Percentiles rank a stretch among this genome's conserved stretches.
These are phyloP conservation scores for Acacia pycnantha DNA, from an alignment of 331 rosid genomes.

Conservation along the genomic window DNA sequence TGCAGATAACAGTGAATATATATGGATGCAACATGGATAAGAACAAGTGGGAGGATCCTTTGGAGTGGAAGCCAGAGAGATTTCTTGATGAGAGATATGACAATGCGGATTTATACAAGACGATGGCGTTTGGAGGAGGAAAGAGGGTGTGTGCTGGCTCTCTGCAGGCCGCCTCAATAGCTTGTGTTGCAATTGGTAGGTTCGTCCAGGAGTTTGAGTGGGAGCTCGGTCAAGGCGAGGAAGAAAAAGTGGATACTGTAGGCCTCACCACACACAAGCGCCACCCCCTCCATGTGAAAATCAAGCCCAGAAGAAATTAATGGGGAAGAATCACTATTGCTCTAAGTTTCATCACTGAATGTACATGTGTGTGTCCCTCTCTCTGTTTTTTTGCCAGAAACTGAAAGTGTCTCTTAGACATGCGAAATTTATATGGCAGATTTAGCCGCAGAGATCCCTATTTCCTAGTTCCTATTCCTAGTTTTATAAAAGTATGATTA, in stretches of 20 bases:
- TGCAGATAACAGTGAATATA: slow-evolving; percentile 82
- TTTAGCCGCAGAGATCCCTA: too few relatives aligned
- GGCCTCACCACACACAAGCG: slow-evolving; percentile 82
- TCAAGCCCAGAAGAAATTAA: slow-evolving; percentile 58
- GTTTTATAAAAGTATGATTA: too few relatives aligned
- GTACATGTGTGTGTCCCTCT: too few relatives aligned
- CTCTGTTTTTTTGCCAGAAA: too few relatives aligned
- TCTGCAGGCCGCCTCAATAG: slow-evolving; percentile 68
- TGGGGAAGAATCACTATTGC: neutral
- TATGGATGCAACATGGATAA: slow-evolving; percentile 87
- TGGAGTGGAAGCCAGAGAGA: slow-evolving; percentile 81
- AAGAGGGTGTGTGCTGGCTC: slow-evolving; percentile 83
- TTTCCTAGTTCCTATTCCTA: too few relatives aligned
- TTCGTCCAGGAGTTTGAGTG: slow-evolving; percentile 78
- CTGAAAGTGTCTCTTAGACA: neutral
- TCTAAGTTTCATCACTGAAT: neutral
- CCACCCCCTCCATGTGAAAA: slow-evolving; percentile 56
- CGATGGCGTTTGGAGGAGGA: slow-evolving; percentile 94
- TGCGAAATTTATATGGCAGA: neutral
- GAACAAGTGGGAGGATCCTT: slow-evolving; percentile 64
- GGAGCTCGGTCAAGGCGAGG: slow-evolving; percentile 61
- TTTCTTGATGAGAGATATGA: slow-evolving; percentile 69
- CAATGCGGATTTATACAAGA: slow-evolving; percentile 65
- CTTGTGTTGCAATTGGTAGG: slow-evolving; percentile 62
- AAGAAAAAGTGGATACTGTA: slow-evolving; percentile 69